Percentiles rank a stretch among this genome's conserved stretches.
Evolutionary conservation across 345 rosid genomes (phyloP).

Genomic region (Melastoma malabathricum): DNA sequence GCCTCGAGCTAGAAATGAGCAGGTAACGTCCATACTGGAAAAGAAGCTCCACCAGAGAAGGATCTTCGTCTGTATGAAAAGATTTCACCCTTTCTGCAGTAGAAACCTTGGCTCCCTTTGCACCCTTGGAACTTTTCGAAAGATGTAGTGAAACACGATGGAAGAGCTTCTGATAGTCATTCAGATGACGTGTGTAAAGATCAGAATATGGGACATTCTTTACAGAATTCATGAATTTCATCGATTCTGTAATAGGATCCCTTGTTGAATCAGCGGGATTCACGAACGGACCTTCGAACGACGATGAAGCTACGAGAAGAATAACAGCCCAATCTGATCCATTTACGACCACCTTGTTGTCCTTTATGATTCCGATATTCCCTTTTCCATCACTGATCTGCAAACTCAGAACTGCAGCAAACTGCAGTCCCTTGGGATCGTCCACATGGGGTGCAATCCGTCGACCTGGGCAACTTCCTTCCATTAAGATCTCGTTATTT

Average conservation of each 20-base stretch:
- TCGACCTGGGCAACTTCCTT: slow-evolving; percentile 62
- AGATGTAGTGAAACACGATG: slow-evolving; percentile 66
- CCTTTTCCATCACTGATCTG: slow-evolving; percentile 43
- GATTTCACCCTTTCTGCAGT: slow-evolving; percentile 72
- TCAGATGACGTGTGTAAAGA: slow-evolving; percentile 47
- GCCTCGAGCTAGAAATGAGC: slow-evolving; percentile 79
- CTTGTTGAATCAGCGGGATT: slow-evolving; percentile 59
- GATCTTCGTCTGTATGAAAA: slow-evolving; percentile 67
- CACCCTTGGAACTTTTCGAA: slow-evolving; percentile 30
- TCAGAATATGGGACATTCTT: slow-evolving; percentile 40
- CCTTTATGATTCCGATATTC: slow-evolving; percentile 29
- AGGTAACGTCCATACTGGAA: slow-evolving; percentile 87
- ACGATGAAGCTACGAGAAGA: slow-evolving; percentile 52
- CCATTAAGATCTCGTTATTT: slow-evolving; percentile 43
- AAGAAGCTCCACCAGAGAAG: slow-evolving; percentile 67
- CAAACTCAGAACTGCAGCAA: slow-evolving; percentile 53
- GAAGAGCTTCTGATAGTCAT: slow-evolving; percentile 70
- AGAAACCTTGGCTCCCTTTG: slow-evolving; percentile 20
- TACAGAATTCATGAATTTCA: slow-evolving; percentile 23
- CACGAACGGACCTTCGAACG: slow-evolving; percentile 74
- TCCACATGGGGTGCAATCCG: slow-evolving; percentile 40
- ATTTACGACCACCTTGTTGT: slow-evolving; percentile 47
- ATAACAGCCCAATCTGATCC: slow-evolving; percentile 75
- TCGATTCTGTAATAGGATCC: slow-evolving; percentile 43
- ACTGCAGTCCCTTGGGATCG: slow-evolving; percentile 53